phyloP scores from a whole-genome alignment of 2,329 filamentous ascomycete species.

The Simplicillium aogashimaense region DNA sequence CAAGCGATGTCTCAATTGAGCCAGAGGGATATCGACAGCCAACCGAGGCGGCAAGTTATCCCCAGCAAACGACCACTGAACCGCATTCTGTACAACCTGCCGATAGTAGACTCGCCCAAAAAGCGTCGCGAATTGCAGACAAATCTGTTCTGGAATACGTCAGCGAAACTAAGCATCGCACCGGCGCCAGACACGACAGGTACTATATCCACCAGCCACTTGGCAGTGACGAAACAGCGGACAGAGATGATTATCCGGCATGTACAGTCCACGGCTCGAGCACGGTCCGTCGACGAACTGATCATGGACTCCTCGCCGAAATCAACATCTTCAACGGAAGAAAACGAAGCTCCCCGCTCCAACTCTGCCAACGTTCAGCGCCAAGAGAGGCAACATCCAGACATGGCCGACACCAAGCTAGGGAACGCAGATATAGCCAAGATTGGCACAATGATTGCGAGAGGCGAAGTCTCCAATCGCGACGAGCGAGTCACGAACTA shows the following conservation, averaged over 20 bases:
- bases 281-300: not conserved
- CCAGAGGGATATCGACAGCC: constrained; percentile 1
- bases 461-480: no score
- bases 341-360: not conserved
- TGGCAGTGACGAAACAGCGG: constrained; percentile 8
- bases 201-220: constrained; percentile 17
- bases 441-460: no score
- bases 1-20: constrained; percentile 14
- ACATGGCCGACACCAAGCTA: no score
- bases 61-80: constrained; percentile 1
- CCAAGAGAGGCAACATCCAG: no score
- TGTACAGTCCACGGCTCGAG: not conserved
- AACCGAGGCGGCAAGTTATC: no score
- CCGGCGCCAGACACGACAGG: constrained; percentile 14
- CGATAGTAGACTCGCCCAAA: constrained; percentile 8
- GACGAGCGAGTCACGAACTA: no score
- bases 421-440: no score
- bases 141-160: constrained; percentile 14
- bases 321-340: no score
- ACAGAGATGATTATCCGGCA: constrained; percentile 4
- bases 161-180: constrained; percentile 12
- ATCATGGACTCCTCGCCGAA: constrained; percentile 3
- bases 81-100: constrained; percentile 13
- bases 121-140: constrained; percentile 1
- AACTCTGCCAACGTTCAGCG: not conserved